Conservation (phyloP, 768 basidiomycete genomes). For the Coprinopsis sp. region DNA sequence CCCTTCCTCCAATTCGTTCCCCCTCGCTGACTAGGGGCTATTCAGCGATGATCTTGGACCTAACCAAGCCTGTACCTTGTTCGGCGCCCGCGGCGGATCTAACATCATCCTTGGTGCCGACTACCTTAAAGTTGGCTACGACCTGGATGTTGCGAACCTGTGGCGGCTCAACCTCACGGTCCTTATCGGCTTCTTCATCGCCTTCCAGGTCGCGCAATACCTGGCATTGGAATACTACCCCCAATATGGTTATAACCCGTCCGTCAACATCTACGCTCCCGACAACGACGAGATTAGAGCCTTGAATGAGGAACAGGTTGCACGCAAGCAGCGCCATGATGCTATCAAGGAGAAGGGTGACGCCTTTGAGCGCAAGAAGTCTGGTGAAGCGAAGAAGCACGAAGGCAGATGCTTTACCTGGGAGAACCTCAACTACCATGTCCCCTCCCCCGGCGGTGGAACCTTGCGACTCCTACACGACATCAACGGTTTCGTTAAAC, state of each 20-base stretch:
- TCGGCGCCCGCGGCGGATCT: constrained; percentile 57
- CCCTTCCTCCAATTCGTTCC: neutral
- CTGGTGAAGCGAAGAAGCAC: constrained; percentile 11
- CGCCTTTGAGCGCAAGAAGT: constrained; percentile 4
- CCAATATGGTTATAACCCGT: constrained; percentile 46
- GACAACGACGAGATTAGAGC: constrained; percentile 51
- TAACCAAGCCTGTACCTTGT: constrained; percentile 77
- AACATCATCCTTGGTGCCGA: constrained; percentile 48
- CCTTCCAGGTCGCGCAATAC: constrained; percentile 64
- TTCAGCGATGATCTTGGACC: constrained; percentile 46
- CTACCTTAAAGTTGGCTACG: constrained; percentile 57
- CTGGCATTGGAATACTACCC: constrained; percentile 62
- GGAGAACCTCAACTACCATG: constrained; percentile 72
- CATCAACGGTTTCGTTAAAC: constrained; percentile 76
- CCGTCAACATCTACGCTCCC: constrained; percentile 56
- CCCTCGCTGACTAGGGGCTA: neutral
- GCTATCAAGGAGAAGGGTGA: constrained; percentile 18
- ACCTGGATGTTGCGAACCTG: constrained; percentile 41
- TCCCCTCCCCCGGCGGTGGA: constrained; percentile 63
- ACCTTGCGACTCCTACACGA: constrained; percentile 63
- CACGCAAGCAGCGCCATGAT: constrained; percentile 44
- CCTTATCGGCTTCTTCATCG: constrained; percentile 59
- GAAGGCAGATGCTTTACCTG: constrained; percentile 68
- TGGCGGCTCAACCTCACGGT: constrained; percentile 68
- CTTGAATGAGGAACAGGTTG: constrained; percentile 47